Evolutionary conservation across 169 alveolate genomes (phyloP), one percentile per base, ranked within the genome.

Genomic region (Plasmodium chabaudi): DNA sequence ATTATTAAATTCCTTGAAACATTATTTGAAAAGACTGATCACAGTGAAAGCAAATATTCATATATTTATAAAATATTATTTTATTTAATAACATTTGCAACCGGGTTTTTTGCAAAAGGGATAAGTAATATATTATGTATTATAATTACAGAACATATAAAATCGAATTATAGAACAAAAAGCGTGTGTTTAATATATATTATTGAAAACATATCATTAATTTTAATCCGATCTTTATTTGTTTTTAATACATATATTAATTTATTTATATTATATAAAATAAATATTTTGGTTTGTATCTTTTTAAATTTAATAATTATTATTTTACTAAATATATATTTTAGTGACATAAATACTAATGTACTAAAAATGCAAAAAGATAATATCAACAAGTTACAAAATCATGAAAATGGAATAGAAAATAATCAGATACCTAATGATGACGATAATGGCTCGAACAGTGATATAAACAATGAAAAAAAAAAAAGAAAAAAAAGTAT

Each of bases 101-200:
- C 73, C 9, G 88, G 73, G 7, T 73, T 73, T 27, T 59, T 73
- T 15, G 17, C 55, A 56, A 59, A 59, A 60, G 73, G 88, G 1
- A 49, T 60, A 13, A 60, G 56, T 27, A 73, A 73, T 27, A 39
- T 73, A 0, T 51, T 73, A n/a, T 73, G 88, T 15, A 59, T 73
- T 44, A 56, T 60, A 46, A 73, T 59, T 12, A 73, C 57, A 25
- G 88, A 73, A 64, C 60, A 60, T 44, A 51, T 73, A 17, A 73
- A 73, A 12, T 6, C 61, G 2, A 73, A 2, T 2, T 27, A 73
- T 49, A 73, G 42, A 44, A 23, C 72, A 5, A 73, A 59, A 17
- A 21, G 68, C 13, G 49, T 60, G 1, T 73, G 39, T 25, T 15
- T 47, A 12, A 73, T 73, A 12, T 25, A 59, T 13, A 44, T 49